Evolutionary conservation across 2,329 filamentous ascomycete species (phyloP), one percentile per base, ranked within the genome.

Genomic region (Curvularia spicifera): DNA sequence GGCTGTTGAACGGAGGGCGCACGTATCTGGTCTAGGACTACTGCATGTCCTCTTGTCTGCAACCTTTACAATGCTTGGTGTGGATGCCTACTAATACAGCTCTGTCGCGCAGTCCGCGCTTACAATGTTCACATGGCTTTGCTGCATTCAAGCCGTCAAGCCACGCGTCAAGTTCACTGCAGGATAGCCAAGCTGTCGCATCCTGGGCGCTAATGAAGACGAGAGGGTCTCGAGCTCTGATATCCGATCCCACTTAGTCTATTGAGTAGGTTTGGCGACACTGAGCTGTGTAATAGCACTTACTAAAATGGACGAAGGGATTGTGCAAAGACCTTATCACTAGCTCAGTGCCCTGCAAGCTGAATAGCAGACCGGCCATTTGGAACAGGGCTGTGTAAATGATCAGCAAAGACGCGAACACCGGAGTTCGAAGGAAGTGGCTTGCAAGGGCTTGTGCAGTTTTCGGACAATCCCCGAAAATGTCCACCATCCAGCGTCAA

Each of bases 81-180:
- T 48, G 46, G 46, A 20, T 48, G 33, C 31, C 46, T 48, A 37
- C 31, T 24, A 29, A 39, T 48, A 39, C 46, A 37, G 20, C 33
- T 20, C 5, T 39, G 31, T 12, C 22, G 46, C 22, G 46, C 46
- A 18, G n/a, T 46, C 26, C 26, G 44, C 44, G 28, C 31, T n/a
- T 48, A 13, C 13, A 12, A 12, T 18, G 46, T 13, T 35, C 31
- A 37, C 13, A 48, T 24, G 46, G 18, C 15, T n/a, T 26, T 13
- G 7, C 31, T 37, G 31, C 46, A 28, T 26, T 13, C 8, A 48
- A 24, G 31, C 31, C 31, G 3, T 37, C 7, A 37, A 24, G 31
- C 33, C 46, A 37, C 33, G 15, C 33, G 20, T 37, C 10, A 33
- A 22, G 8, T 35, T 48, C 15, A 39, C 33, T 26, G 18, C 2